Conservation (phyloP, 345 rosid genomes). For the Ceriops decandra region DNA sequence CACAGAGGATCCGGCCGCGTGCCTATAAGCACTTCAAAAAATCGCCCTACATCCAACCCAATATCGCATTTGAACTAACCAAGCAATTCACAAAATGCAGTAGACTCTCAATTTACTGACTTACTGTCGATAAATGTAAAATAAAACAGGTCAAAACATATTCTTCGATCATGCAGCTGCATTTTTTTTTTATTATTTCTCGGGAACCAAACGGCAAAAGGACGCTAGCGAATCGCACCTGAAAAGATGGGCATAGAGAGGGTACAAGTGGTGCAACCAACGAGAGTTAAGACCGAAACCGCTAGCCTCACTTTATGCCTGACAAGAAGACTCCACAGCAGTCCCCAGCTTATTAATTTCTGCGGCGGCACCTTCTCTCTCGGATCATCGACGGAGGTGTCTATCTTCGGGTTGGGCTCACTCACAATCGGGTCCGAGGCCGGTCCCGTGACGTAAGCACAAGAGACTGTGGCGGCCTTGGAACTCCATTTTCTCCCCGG, state of each 20-base stretch:
- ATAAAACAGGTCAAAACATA: too few relatives aligned
- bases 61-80: too few relatives aligned
- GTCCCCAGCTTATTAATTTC: conserved; percentile 55
- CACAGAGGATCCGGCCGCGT: conserved; percentile 18
- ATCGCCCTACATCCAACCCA: conserved; percentile 46
- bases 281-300: conserved; percentile 46
- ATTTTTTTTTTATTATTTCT: neutral
- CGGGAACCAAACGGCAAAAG: neutral
- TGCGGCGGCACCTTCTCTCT: conserved; percentile 34
- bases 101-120: too few relatives aligned
- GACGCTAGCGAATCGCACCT: conserved; percentile 33
- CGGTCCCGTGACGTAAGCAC: conserved; percentile 68
- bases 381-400: conserved; percentile 23
- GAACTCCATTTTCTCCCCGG: conserved; percentile 14
- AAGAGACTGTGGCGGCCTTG: conserved; percentile 24
- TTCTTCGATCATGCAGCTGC: too few relatives aligned
- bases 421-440: neutral
- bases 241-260: conserved; percentile 90
- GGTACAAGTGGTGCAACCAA: conserved; percentile 73
- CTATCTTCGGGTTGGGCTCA: conserved; percentile 49
- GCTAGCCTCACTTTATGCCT: conserved; percentile 58
- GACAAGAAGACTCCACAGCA: conserved; percentile 55
- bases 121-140: too few relatives aligned
- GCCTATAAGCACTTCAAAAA: conserved; percentile 48
- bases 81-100: too few relatives aligned